Evolutionary conservation across 208 protist genomes (phyloP), one percentile per base, ranked within the genome.

Genomic region (Acanthamoeba castellanii): DNA sequence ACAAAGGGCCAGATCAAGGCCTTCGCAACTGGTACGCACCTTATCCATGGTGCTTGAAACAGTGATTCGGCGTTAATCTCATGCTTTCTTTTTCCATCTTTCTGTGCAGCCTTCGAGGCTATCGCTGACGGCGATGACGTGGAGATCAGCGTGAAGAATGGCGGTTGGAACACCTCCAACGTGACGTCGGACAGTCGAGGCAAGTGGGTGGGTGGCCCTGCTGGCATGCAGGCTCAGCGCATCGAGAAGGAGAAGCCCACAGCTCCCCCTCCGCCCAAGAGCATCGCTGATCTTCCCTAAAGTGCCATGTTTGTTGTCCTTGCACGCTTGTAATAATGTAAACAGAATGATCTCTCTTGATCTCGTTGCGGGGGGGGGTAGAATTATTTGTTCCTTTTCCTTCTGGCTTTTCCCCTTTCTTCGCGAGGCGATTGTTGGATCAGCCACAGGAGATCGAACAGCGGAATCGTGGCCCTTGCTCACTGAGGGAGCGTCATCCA

Each of bases 161-260:
- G 85, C 20, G 85, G 85, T 20, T 92, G 85, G 85, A 72, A 66
- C 59, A 32, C 52, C 45, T 92, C 85, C 85, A 92, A 92, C 57
- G 85, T 92, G 16, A 92, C 85, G 45, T 92, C 85, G n/a, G 85
- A 92, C 85, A 92, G 85, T 30, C n/a, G 85, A 72, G 85, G 85
- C 52, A 92, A 92, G 85, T 92, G 85, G 85, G 85, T 74, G 3
- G 85, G 85, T 16, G 85, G 85, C 16, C 57, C 85, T 22, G 85
- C 85, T 8, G 85, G 85, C 85, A 92, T 92, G 85, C 61, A 66
- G 85, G 85, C 85, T 5, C 52, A 66, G 25, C 52, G 85, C 59
- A 72, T 92, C 37, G 42, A 66, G 57, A 72, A 66, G 30, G 57
- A 92, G 42, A 42, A 92, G 85, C 85, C 85, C 42, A 47, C 52